Base-by-base conservation (phyloP, 495 filamentous ascomycete genomes). In the Penicillium bialowiezense region DNA sequence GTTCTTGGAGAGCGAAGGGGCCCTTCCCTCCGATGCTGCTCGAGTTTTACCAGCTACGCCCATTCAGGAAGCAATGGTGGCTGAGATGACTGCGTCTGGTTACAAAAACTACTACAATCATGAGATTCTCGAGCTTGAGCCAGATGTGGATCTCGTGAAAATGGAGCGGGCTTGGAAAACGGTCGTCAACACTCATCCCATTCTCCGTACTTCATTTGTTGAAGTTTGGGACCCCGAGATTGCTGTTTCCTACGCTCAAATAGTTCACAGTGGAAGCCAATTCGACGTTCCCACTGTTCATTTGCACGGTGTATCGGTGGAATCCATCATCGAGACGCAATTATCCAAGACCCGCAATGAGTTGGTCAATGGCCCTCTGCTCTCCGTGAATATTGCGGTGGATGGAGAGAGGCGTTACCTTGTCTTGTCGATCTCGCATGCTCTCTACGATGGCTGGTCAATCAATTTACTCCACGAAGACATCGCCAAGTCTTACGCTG, bases 381-480 rank as follows among this genome's bases (percentile, higher is more conserved):
- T 64, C 10, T 56, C 50, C 15, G 15, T 64, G 13, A 53, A 52
- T 1, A 15, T 50, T 2, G 48, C 43, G 13, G n/a, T 55, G 20
- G 58, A 62, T 42, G 52, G 50, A 5, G 53, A 63, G 33, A 39
- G 33, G 31, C 58, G 41, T 7, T 59, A 62, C 28, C 46, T 73
- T 20, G 49, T 71, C 19, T 40, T 73, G 17, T 55, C 67, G 15
- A 76, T 95, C 23, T 86, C 92, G 58, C 92, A 97, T 60, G 89
- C 83, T 3, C 69, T 97, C 0, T 97, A 97, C 59, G 92, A 97
- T 65, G 91, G 87, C 7, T 87, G 77, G 59, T 92, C 89, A 42
- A 75, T 95, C 15, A 69, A 78, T 4, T 65, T 91, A 13, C 62
- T 96, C 0, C 71, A 96, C 9, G 69, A 75, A n/a, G 70, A 77